Percentiles rank a stretch among this genome's conserved stretches.
Conservation (phyloP, 176 grass and related monocot species). For the Oryza rufipogon region DNA sequence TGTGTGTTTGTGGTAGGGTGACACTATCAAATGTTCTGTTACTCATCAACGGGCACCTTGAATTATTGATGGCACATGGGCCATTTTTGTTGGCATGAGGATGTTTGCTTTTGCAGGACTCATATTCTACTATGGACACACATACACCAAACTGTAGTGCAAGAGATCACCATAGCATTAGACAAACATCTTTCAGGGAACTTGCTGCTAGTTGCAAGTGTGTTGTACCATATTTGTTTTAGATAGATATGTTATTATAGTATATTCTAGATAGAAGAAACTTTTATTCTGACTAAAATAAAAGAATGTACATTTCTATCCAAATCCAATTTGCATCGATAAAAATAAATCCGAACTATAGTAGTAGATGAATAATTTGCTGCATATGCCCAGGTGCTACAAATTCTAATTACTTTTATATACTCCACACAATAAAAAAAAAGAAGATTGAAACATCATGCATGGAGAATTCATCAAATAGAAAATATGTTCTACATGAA, state of each 20-base stretch:
- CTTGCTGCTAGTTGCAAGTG: background rate
- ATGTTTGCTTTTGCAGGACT: background rate
- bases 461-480: too few relatives aligned
- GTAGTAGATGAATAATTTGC: too few relatives aligned
- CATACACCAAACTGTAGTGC: background rate
- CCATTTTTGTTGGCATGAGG: background rate
- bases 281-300: too few relatives aligned
- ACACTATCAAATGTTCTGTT: background rate
- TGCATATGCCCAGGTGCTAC: background rate
- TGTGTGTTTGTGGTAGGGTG: background rate
- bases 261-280: too few relatives aligned
- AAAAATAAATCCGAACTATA: too few relatives aligned
- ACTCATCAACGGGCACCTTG: background rate
- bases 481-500: background rate
- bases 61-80: conserved; percentile 1
- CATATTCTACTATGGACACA: background rate
- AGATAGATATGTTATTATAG: too few relatives aligned
- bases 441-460: too few relatives aligned
- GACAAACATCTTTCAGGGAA: background rate
- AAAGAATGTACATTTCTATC: too few relatives aligned
- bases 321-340: too few relatives aligned
- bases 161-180: background rate
- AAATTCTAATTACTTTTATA: background rate
- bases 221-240: too few relatives aligned
- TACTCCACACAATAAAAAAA: background rate